phyloP scores from a whole-genome alignment of 768 basidiomycete genomes.

The Lactarius psammicola region DNA sequence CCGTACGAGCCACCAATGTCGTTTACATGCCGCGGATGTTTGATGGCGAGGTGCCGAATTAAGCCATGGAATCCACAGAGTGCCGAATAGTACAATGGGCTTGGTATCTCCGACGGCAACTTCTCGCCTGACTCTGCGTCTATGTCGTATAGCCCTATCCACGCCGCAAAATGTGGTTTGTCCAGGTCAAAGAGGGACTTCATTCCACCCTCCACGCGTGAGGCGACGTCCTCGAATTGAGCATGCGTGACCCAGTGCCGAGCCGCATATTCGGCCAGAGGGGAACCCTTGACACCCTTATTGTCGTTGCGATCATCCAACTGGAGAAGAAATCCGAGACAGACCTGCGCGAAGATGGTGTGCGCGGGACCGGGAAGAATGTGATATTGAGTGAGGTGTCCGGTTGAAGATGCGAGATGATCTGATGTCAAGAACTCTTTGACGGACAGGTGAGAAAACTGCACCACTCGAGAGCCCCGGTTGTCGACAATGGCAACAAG shows the following conservation, averaged over 20 bases:
- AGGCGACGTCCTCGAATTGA: neutral
- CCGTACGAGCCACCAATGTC: neutral
- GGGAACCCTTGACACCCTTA: neutral
- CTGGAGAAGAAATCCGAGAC: neutral
- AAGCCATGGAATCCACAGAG: conserved; percentile 7
- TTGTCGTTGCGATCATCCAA: neutral
- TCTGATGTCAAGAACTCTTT: conserved; percentile 14
- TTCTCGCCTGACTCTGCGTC: neutral
- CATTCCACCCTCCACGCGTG: neutral
- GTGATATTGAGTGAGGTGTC: neutral
- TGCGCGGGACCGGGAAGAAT: neutral
- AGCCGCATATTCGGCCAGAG: neutral
- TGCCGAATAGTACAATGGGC: conserved; percentile 3
- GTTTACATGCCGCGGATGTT: neutral
- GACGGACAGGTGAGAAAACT: conserved; percentile 18
- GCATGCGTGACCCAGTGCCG: neutral
- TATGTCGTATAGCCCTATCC: neutral
- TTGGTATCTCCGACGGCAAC: neutral
- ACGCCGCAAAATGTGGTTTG: neutral
- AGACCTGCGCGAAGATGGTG: neutral
- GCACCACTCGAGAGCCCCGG: conserved; percentile 4
- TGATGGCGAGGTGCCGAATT: neutral
- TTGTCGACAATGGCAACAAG: neutral
- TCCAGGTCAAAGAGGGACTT: neutral
- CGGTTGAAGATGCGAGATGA: neutral